Base-by-base conservation (phyloP, 2,329 filamentous ascomycete species). In the Mycosphaerelloides madeirae region DNA sequence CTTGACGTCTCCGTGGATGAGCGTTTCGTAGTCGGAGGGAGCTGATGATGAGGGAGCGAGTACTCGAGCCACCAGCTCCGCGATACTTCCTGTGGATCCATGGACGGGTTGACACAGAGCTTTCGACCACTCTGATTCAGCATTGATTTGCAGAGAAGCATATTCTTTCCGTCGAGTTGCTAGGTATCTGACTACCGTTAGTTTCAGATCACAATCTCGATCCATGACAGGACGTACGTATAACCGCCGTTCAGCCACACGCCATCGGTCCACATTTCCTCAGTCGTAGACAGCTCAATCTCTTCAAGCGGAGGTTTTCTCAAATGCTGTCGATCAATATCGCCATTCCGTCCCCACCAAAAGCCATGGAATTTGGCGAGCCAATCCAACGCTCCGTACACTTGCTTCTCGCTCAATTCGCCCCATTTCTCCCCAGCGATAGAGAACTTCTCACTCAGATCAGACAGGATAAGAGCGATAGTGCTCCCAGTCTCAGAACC, bases 1-100 rank as follows among this genome's bases (percentile, higher is more conserved):
- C 60, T 85, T 85, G 40, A 84, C 80, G 44, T 85, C 82, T 6
- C 82, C 82, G 54, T 85, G 82, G 6, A 85, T 77, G 13, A 79
- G 70, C 0, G 80, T 81, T 50, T 83, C 57, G 28, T 68, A 68
- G 1, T 45, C 46, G 65, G 44, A 20, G n/a, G 12, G 14, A 13
- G 19, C n/a, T 14, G 20, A 11, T 4, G 56, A 8, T n/a, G 48
- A 60, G 0, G 77, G 76, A 0, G 68, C 70, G 11, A 82, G 64
- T 11, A 78, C 70, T 0, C 62, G 49, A 1, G 80, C 79, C 3
- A 72, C 78, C 47, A 73, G 61, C 51, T 83, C 76, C 14, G 54
- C 52, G 14, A 54, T 46, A 14, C 43, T 48, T 33, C 8, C 22
- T 13, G 0, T 57, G 0, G 75, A 73, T 1, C 39, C 42, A n/a